Base-by-base conservation (phyloP, 2,329 filamentous ascomycete species). In the Clonostachys rosea region DNA sequence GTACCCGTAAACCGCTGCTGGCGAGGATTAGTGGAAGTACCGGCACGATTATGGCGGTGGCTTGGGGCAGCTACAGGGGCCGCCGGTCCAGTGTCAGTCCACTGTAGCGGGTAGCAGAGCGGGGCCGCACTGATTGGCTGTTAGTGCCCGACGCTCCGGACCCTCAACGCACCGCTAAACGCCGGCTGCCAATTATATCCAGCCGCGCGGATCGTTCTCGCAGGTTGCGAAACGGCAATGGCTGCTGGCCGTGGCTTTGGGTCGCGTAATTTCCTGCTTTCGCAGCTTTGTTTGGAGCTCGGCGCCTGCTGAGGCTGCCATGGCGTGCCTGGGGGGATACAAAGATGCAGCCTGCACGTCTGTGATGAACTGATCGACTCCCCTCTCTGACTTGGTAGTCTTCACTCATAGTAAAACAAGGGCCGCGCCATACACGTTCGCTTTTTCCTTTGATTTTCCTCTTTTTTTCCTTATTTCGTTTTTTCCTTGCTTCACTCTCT, bases 81-180 rank as follows among this genome's bases (percentile, higher is more conserved):
- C 24, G 8, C 9, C 24, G 24, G 24, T 30, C 24, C 24, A 30
- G 24, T 10, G 24, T 30, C 24, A 30, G 24, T 30, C 24, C 24
- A 30, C 24, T 30, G 24, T 30, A 30, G 24, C 24, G 24, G 24
- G 24, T 30, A 30, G 24, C 24, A 30, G 24, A 30, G 54, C 52
- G 55, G 51, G 45, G 48, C 40, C 13, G 14, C 43, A 42, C 48
- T 49, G 59, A 61, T 62, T 60, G 59, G 59, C 50, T 49, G 51
- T 33, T 50, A 54, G 47, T 47, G 48, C 49, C 46, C 47, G 44
- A 42, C 47, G 46, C 35, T 46, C 50, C 45, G 42, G 49, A 53
- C 53, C 50, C 45, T 18, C 24, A 30, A 9, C 24, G 24, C 24
- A 30, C 24, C 8, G 24, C 24, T 17, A 16, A 16, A 42, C n/a